Evolutionary conservation across 345 rosid genomes (phyloP).

Genomic region (Lepidium aucheri): DNA sequence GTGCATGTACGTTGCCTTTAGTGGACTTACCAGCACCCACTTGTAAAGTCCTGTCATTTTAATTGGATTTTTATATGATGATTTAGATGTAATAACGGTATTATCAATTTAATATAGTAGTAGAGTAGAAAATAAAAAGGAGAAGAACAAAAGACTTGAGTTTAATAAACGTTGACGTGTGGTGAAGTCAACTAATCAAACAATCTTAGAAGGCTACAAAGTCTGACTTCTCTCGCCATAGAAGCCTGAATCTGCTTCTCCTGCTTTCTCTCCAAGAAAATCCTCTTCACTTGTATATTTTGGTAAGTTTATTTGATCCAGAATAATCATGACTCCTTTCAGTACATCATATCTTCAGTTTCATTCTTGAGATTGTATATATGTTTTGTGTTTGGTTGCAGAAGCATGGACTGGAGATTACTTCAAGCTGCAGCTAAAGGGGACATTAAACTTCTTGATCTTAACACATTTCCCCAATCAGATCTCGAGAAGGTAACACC

Average conservation of each 20-base stretch:
- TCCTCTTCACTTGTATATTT: background rate
- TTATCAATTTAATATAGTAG: background rate
- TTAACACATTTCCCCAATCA: background rate
- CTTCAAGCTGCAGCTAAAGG: slow-evolving; percentile 18
- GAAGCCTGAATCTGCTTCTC: background rate
- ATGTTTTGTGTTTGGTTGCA: background rate
- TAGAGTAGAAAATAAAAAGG: background rate
- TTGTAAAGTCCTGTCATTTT: no score
- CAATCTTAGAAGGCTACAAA: background rate
- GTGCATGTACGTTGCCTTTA: no score
- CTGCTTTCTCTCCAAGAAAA: background rate
- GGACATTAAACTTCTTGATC: background rate
- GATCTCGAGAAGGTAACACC: slow-evolving; percentile 19
- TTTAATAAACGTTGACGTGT: background rate
- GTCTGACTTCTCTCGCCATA: background rate
- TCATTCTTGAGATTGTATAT: background rate
- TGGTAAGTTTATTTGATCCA: background rate
- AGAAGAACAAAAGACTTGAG: background rate
- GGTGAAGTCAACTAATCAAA: background rate
- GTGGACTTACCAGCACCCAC: no score
- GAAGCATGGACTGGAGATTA: slow-evolving; percentile 20
- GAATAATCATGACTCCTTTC: background rate
- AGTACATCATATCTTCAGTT: background rate
- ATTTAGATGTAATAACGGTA: no score
- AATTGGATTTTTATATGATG: no score